Conservation (phyloP, 2,329 filamentous ascomycete genomes). For the Metarhizium robertsii region DNA sequence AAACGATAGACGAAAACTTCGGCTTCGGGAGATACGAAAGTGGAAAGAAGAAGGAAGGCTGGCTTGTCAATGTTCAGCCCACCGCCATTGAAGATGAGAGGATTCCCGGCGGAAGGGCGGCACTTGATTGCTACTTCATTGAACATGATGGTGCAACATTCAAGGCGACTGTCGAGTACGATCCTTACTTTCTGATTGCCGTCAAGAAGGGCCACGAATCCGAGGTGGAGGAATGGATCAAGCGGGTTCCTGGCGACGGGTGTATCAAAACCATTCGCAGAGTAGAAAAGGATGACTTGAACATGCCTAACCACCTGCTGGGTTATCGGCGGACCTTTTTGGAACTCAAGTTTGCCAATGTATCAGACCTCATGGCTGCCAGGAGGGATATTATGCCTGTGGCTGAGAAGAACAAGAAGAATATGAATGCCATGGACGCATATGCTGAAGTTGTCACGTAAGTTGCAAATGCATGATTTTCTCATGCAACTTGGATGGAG, state of each 20-base stretch:
- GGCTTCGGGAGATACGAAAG: slow-evolving; percentile 89
- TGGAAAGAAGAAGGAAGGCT: slow-evolving; percentile 72
- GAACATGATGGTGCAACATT: slow-evolving; percentile 82
- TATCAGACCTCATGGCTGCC: slow-evolving; percentile 76
- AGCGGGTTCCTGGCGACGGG: slow-evolving; percentile 68
- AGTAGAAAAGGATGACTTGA: slow-evolving; percentile 85
- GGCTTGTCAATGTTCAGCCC: slow-evolving; percentile 92
- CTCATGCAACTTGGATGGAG: neutral
- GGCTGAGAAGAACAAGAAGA: slow-evolving; percentile 94
- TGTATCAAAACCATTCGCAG: slow-evolving; percentile 68
- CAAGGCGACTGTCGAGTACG: slow-evolving; percentile 93
- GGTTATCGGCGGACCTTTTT: slow-evolving; percentile 86
- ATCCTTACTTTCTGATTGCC: slow-evolving; percentile 91
- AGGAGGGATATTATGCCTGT: slow-evolving; percentile 78
- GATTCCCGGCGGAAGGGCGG: slow-evolving; percentile 73
- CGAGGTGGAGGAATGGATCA: slow-evolving; percentile 93
- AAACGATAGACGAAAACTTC: slow-evolving; percentile 89
- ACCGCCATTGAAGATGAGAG: slow-evolving; percentile 82
- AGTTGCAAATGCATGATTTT: slow-evolving; percentile 21
- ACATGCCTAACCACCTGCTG: slow-evolving; percentile 90
- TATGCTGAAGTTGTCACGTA: slow-evolving; percentile 93
- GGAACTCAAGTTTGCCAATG: slow-evolving; percentile 79
- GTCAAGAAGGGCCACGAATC: slow-evolving; percentile 79
- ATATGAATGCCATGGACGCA: slow-evolving; percentile 93
- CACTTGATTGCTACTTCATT: slow-evolving; percentile 95